Conservation (phyloP, 345 rosid genomes). For the Kernera saxatilis region DNA sequence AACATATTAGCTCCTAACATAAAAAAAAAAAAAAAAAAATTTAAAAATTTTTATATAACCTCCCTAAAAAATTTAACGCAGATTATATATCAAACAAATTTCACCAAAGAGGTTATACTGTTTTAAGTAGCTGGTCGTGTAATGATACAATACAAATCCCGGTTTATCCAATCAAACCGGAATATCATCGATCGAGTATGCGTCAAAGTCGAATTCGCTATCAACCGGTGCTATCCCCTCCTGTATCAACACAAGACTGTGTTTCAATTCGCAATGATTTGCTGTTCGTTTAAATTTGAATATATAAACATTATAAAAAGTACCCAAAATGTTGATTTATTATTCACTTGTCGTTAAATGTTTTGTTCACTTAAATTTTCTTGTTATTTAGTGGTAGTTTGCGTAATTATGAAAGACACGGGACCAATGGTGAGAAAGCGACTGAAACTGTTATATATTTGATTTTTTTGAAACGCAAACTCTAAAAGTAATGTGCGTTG, state of each 20-base stretch:
- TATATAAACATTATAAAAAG: background rate
- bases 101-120: background rate
- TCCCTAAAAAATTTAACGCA: constrained; percentile 20
- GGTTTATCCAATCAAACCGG: constrained; percentile 41
- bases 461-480: constrained; percentile 16
- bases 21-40: background rate
- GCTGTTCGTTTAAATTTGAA: background rate
- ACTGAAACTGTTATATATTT: constrained; percentile 11
- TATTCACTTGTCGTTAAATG: background rate
- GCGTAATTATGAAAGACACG: constrained; percentile 1
- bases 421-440: constrained; percentile 2
- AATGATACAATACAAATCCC: constrained; percentile 23
- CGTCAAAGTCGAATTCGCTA: constrained; percentile 76
- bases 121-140: constrained; percentile 4
- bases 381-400: background rate
- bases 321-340: background rate
- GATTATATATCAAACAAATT: constrained; percentile 22
- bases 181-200: constrained; percentile 62
- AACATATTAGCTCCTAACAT: constrained; percentile 5
- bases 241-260: constrained; percentile 47
- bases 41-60: constrained; percentile 9
- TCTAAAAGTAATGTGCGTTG: background rate
- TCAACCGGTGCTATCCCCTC: constrained; percentile 55
- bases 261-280: background rate
- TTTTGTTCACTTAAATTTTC: background rate